Evolutionary conservation across 2,329 filamentous ascomycete genomes (phyloP).

Genomic region (Fusarium veterinarium): DNA sequence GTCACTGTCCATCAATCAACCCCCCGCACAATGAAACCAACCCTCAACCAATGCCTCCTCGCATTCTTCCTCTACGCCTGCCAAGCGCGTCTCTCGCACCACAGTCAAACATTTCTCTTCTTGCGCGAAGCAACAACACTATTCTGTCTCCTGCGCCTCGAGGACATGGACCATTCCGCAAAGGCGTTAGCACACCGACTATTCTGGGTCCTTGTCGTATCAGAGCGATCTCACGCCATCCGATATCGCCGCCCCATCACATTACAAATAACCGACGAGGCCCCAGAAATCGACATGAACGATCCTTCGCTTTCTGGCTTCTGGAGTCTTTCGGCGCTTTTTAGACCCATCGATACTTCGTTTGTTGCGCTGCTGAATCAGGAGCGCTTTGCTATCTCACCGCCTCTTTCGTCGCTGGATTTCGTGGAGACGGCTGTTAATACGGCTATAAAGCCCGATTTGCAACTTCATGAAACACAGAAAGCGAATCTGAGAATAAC

Average conservation of each 20-base stretch:
- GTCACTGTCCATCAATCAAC: conserved; percentile 50
- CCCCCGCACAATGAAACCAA: conserved; percentile 50
- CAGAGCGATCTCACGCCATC: conserved; percentile 58
- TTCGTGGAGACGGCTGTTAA: conserved; percentile 53
- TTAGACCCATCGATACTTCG: conserved; percentile 55
- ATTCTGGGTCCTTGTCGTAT: conserved; percentile 59
- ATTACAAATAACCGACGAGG: conserved; percentile 54
- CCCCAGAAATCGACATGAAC: conserved; percentile 47
- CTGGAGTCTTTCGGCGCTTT: conserved; percentile 54
- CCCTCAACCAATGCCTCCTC: conserved; percentile 54
- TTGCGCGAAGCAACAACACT: conserved; percentile 58
- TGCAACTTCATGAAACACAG: conserved; percentile 55
- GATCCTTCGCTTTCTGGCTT: conserved; percentile 52
- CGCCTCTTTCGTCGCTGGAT: conserved; percentile 49
- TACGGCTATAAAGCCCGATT: conserved; percentile 49
- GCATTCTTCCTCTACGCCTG: conserved; percentile 60
- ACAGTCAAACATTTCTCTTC: conserved; percentile 57
- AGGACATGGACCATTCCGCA: conserved; percentile 41
- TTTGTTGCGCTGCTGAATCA: conserved; percentile 57
- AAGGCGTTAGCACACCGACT: conserved; percentile 50
- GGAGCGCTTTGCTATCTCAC: conserved; percentile 48
- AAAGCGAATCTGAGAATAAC: conserved; percentile 58
- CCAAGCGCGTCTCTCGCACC: conserved; percentile 55
- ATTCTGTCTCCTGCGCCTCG: conserved; percentile 50
- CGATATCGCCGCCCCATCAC: conserved; percentile 58